Conservation (phyloP, 768 basidiomycete genomes). For the Auricularia cornea region DNA sequence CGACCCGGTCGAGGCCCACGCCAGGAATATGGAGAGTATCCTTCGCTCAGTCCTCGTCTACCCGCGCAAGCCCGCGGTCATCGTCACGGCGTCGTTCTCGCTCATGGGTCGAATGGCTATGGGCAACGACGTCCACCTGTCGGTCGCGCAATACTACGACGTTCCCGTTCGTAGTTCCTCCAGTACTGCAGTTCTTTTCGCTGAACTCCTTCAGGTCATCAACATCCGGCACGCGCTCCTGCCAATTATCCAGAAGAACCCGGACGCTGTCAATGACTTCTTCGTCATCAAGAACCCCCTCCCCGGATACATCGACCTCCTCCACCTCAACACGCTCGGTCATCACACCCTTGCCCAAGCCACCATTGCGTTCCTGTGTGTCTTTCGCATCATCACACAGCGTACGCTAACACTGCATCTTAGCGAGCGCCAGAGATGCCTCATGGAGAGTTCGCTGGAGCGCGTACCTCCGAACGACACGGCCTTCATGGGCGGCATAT, state of each 20-base stretch:
- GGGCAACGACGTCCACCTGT: conserved; percentile 6
- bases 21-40: conserved; percentile 1
- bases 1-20: neutral
- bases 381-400: neutral
- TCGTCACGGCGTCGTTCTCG: conserved; percentile 4
- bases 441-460: neutral
- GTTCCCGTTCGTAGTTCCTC: neutral
- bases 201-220: neutral
- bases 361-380: neutral
- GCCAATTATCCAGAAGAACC: neutral
- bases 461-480: neutral
- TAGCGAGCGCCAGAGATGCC: neutral
- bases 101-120: conserved; percentile 3
- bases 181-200: too few relatives aligned
- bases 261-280: neutral
- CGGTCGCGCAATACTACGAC: conserved; percentile 3
- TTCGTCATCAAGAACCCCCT: neutral
- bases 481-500: neutral
- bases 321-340: neutral
- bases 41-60: conserved; percentile 1
- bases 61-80: neutral
- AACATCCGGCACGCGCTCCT: neutral
- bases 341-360: neutral
- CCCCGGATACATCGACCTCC: neutral
- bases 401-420: neutral